phyloP scores from a whole-genome alignment of 352 stramenopile genomes.

The Phytophthora parvispora region DNA sequence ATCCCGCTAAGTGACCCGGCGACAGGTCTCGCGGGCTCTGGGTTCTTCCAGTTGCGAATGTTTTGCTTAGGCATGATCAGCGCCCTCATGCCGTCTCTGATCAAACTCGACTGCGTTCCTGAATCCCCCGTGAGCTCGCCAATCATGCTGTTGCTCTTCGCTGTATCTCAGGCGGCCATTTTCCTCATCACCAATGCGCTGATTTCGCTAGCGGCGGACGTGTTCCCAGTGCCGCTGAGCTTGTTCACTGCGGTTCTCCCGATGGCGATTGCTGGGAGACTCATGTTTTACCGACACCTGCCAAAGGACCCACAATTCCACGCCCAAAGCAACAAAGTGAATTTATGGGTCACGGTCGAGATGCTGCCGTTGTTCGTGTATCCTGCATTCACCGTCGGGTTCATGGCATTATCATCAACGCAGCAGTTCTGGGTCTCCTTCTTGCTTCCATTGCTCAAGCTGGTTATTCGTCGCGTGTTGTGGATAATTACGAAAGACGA shows the following conservation, averaged over 20 bases:
- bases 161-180: constrained; percentile 14
- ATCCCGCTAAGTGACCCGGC: constrained; percentile 28
- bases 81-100: constrained; percentile 3
- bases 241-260: constrained; percentile 19
- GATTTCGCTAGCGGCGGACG: constrained; percentile 8
- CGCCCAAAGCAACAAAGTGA: constrained; percentile 16
- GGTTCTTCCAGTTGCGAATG: constrained; percentile 24
- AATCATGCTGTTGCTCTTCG: constrained; percentile 6
- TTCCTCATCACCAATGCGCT: constrained; percentile 25
- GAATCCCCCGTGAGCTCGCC: constrained; percentile 14
- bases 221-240: constrained; percentile 49
- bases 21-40: constrained; percentile 16
- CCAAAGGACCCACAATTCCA: constrained; percentile 11
- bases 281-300: constrained; percentile 8
- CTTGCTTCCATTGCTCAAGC: constrained; percentile 30
- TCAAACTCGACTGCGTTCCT: constrained; percentile 31
- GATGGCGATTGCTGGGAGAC: constrained; percentile 3
- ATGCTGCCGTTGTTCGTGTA: constrained; percentile 36
- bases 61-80: constrained; percentile 12
- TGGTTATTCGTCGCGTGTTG: constrained; percentile 21
- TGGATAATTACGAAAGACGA: constrained; percentile 25
- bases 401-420: constrained; percentile 20
- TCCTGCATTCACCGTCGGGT: constrained; percentile 32
- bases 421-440: constrained; percentile 38
- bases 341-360: constrained; percentile 11